These are phyloP conservation scores for Pachyrhizus erosus DNA, from an alignment of 306 rosid genomes.

Conservation along the genomic window DNA sequence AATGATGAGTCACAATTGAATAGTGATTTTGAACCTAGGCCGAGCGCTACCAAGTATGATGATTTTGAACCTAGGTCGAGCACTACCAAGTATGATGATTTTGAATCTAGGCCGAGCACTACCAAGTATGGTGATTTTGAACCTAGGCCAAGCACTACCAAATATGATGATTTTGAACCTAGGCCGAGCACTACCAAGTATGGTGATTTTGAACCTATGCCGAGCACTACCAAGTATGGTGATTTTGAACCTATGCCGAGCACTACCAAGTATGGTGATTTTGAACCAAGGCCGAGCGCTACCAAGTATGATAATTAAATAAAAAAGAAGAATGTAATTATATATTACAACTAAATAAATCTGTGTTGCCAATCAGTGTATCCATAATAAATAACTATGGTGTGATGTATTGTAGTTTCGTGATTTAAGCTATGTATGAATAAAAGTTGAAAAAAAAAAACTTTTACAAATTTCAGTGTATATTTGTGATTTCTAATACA, in stretches of 20 bases:
- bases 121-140: conserved; percentile 30
- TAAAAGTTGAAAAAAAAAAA: too few species aligned
- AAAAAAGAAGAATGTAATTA: background rate
- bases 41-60: background rate
- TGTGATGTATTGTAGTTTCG: background rate
- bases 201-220: background rate
- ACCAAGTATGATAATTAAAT: background rate
- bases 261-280: background rate
- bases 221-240: background rate
- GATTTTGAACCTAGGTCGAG: too few species aligned
- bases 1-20: background rate
- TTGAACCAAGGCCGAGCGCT: background rate
- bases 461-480: too few species aligned
- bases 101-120: background rate
- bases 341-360: background rate
- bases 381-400: background rate
- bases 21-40: background rate
- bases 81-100: background rate
- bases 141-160: conserved; percentile 9
- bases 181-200: background rate
- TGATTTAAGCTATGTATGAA: too few species aligned
- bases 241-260: background rate
- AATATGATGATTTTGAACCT: background rate
- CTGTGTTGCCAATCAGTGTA: background rate
- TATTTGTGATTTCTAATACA: too few species aligned